Evolutionary conservation across 106 monocot species (phyloP).

Genomic region (Phalaenopsis aphrodite): DNA sequence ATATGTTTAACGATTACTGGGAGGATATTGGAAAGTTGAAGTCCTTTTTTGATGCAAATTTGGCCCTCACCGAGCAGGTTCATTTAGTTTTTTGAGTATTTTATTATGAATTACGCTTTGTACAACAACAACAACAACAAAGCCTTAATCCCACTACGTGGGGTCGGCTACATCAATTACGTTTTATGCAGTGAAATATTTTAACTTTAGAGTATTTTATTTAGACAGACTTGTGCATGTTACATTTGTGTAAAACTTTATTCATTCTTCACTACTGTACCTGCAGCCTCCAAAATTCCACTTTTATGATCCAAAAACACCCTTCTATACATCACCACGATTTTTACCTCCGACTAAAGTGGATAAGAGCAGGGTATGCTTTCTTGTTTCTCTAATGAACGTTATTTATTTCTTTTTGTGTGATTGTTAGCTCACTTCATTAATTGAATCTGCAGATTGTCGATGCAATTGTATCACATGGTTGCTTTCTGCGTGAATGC

Average conservation of each 20-base stretch:
- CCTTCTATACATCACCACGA: constrained; percentile 84
- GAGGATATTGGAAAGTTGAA: constrained; percentile 89
- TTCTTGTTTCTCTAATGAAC: not conserved
- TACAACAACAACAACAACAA: too few relatives aligned
- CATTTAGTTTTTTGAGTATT: not conserved
- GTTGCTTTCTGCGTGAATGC: constrained; percentile 84
- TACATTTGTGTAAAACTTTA: not conserved
- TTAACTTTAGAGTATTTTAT: not conserved
- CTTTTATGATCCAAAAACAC: constrained; percentile 77
- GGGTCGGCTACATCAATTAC: too few relatives aligned
- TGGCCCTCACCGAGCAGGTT: constrained; percentile 88
- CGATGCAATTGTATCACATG: constrained; percentile 83
- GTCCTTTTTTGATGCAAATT: constrained; percentile 84
- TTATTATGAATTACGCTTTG: not conserved
- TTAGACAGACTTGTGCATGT: not conserved
- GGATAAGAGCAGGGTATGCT: constrained; percentile 68
- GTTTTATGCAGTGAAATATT: not conserved
- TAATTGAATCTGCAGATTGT: constrained; percentile 36
- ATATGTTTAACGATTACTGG: constrained; percentile 88
- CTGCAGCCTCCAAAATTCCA: constrained; percentile 75
- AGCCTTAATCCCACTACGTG: too few relatives aligned
- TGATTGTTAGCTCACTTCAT: constrained; percentile 5
- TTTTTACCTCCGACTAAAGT: constrained; percentile 78
- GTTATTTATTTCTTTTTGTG: not conserved
- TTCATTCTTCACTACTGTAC: not conserved